Percentiles rank a stretch among this genome's conserved stretches.
These are phyloP conservation scores for Metarhizium album DNA, from an alignment of 2,329 filamentous ascomycete species.

Conservation along the genomic window DNA sequence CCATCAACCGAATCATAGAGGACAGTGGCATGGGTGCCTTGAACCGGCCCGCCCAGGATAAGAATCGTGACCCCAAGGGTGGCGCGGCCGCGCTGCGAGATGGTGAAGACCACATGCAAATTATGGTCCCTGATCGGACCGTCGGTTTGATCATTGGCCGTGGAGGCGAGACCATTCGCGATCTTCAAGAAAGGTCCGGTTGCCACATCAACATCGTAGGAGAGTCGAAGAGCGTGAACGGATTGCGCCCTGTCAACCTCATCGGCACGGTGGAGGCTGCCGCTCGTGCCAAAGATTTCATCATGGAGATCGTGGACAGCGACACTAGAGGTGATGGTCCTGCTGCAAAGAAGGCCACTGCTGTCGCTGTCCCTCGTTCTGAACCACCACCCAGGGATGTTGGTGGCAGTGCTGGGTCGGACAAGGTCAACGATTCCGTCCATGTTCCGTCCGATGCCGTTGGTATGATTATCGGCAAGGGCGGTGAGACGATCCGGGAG, in stretches of 20 bases:
- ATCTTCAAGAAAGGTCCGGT: conserved; percentile 82
- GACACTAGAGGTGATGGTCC: conserved; percentile 55
- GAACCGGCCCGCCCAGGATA: conserved; percentile 30
- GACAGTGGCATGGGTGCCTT: conserved; percentile 50
- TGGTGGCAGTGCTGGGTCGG: conserved; percentile 25
- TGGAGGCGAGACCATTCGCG: conserved; percentile 84
- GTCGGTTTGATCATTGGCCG: conserved; percentile 91
- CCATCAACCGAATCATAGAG: conserved; percentile 80
- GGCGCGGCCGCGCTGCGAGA: conserved; percentile 50
- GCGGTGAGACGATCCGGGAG: conserved; percentile 86
- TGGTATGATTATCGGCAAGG: conserved; percentile 94
- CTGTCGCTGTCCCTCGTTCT: conserved; percentile 16
- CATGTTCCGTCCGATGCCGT: conserved; percentile 83
- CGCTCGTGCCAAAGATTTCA: conserved; percentile 70
- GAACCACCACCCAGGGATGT: conserved; percentile 23
- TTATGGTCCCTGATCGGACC: conserved; percentile 89
- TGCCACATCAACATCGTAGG: conserved; percentile 94
- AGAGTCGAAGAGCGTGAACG: conserved; percentile 87
- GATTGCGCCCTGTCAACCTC: conserved; percentile 78
- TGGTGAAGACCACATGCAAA: conserved; percentile 78
- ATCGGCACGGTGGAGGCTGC: conserved; percentile 70
- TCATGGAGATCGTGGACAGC: conserved; percentile 90
- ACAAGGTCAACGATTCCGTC: conserved; percentile 74
- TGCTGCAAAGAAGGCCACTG: conserved; percentile 19
- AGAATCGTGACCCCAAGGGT: conserved; percentile 28